Conservation (phyloP, 2,329 filamentous ascomycete species). For the Talaromyces sp. region DNA sequence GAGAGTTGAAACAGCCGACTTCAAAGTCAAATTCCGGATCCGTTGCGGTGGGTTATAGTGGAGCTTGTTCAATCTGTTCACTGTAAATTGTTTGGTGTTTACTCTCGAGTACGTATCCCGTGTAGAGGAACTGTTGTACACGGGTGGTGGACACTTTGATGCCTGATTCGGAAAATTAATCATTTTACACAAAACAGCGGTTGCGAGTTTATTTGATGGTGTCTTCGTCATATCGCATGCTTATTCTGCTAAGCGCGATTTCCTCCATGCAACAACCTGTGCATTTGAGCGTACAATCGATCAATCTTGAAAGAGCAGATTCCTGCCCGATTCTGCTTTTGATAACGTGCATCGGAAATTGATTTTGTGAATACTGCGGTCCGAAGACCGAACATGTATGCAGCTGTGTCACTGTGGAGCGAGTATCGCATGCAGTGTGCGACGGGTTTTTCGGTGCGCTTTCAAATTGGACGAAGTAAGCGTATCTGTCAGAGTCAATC, state of each 20-base stretch:
- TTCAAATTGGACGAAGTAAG: neutral
- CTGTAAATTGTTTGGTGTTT: neutral
- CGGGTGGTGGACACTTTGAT: constrained; percentile 5
- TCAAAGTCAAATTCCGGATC: neutral
- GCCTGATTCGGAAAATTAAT: neutral
- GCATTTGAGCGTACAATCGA: neutral
- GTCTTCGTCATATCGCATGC: neutral
- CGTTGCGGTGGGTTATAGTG: constrained; percentile 1
- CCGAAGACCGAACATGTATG: neutral
- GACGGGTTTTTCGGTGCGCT: constrained; percentile 12
- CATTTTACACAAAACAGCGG: neutral
- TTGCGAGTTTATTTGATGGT: neutral
- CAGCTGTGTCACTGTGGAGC: neutral
- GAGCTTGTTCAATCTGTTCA: neutral
- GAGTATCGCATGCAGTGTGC: constrained; percentile 6
- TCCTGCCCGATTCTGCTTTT: neutral
- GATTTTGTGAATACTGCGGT: neutral
- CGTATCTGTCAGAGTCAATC: neutral
- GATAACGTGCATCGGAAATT: neutral
- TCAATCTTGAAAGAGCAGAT: neutral
- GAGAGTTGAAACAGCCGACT: neutral
- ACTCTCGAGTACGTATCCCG: neutral
- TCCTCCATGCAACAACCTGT: neutral
- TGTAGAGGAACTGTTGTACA: neutral
- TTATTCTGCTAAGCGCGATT: neutral